phyloP scores from a whole-genome alignment of 2,329 filamentous ascomycete species.

The Colletotrichum musae region DNA sequence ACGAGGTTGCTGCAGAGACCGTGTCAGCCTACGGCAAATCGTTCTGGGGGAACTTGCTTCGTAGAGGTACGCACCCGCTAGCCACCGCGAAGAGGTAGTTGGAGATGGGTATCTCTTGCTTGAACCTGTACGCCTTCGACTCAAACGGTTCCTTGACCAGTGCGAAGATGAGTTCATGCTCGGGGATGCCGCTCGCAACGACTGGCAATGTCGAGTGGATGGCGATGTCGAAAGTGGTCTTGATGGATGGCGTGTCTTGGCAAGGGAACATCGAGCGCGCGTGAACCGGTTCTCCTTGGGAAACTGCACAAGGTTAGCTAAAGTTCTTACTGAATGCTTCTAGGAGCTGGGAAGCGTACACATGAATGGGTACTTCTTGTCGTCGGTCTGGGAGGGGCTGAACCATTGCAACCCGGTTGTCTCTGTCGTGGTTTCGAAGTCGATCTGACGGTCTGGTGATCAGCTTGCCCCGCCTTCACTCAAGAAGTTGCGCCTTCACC shows the following conservation, averaged over 20 bases:
- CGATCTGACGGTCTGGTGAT: constrained; percentile 63
- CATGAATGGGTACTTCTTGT: constrained; percentile 96
- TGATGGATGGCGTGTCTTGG: constrained; percentile 96
- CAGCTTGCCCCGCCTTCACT: neutral
- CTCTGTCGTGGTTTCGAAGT: constrained; percentile 84
- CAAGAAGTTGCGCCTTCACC: neutral
- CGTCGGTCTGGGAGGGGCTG: constrained; percentile 90
- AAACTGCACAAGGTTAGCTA: constrained; percentile 62
- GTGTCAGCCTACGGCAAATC: neutral
- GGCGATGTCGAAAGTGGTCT: constrained; percentile 91
- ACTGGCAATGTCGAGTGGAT: constrained; percentile 89
- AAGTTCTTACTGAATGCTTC: neutral
- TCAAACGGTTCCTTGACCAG: neutral
- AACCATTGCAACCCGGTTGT: constrained; percentile 97
- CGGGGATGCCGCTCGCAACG: constrained; percentile 84
- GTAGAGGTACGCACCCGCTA: neutral
- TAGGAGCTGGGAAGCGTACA: constrained; percentile 52
- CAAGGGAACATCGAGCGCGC: constrained; percentile 94
- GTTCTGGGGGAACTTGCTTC: neutral
- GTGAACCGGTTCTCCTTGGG: constrained; percentile 96
- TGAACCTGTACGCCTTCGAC: constrained; percentile 77
- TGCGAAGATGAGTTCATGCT: neutral
- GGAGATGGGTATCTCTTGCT: constrained; percentile 92
- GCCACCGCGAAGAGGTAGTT: constrained; percentile 94
- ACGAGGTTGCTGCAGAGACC: constrained; percentile 79